phyloP scores from a whole-genome alignment of 2,329 filamentous ascomycete genomes.

The Exophiala phaeomuriformis region DNA sequence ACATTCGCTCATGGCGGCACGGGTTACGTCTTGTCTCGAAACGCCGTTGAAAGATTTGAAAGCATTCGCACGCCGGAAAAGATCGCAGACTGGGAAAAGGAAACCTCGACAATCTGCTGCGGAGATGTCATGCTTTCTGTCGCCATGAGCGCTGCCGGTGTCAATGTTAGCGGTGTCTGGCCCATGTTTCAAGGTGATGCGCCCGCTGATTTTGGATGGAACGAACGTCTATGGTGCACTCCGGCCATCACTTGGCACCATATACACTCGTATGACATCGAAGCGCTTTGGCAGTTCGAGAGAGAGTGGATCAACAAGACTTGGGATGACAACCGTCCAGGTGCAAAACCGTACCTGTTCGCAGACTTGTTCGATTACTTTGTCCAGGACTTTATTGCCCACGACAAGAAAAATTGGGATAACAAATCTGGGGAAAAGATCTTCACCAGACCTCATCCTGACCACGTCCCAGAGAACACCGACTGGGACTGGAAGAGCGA shows the following conservation, averaged over 20 bases:
- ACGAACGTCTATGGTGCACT: conserved; percentile 13
- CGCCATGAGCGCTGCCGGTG: conserved; percentile 17
- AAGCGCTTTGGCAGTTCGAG: conserved; percentile 22
- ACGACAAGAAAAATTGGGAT: conserved; percentile 20
- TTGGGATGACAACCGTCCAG: conserved; percentile 12
- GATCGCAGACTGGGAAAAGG: conserved; percentile 21
- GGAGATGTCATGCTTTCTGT: conserved; percentile 23
- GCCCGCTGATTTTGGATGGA: conserved; percentile 13
- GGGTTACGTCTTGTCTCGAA: conserved; percentile 17
- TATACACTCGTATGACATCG: conserved; percentile 16
- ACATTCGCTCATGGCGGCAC: conserved; percentile 20
- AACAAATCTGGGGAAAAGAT: conserved; percentile 19
- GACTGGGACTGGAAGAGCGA: conserved; percentile 21
- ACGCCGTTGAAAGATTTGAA: conserved; percentile 18
- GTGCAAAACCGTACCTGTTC: conserved; percentile 16
- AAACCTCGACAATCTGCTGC: conserved; percentile 22
- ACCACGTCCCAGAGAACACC: conserved; percentile 16
- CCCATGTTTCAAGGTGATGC: conserved; percentile 24
- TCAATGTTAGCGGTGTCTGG: conserved; percentile 19
- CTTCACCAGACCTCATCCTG: conserved; percentile 13
- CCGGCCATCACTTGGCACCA: conserved; percentile 24
- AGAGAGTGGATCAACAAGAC: conserved; percentile 22
- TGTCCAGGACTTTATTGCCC: conserved; percentile 10
- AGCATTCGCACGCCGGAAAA: conserved; percentile 11
- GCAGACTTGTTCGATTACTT: conserved; percentile 20